Conservation (phyloP, 1,284 basidiomycete species). For the Pseudozyma hubeiensis region DNA sequence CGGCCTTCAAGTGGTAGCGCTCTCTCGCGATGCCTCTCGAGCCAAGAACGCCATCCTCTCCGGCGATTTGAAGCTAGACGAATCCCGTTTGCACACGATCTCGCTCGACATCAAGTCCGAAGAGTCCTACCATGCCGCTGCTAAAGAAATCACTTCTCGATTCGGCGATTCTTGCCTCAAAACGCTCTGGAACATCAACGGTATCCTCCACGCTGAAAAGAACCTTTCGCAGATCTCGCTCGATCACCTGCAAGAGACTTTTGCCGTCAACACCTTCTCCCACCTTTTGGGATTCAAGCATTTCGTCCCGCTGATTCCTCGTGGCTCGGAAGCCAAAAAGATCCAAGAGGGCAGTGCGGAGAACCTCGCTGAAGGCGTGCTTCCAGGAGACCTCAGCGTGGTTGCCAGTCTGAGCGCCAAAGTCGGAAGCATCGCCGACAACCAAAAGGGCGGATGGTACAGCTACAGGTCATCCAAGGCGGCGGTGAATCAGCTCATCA, state of each 20-base stretch:
- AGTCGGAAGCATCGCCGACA: slow-evolving; percentile 77
- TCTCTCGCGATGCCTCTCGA: slow-evolving; percentile 67
- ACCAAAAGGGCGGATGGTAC: slow-evolving; percentile 77
- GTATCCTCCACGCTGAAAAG: slow-evolving; percentile 74
- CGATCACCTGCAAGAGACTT: slow-evolving; percentile 70
- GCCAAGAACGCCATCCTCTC: slow-evolving; percentile 66
- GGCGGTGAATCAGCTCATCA: slow-evolving; percentile 79
- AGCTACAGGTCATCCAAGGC: slow-evolving; percentile 81
- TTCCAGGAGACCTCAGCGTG: slow-evolving; percentile 67
- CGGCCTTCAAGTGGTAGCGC: slow-evolving; percentile 70
- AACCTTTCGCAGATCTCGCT: slow-evolving; percentile 73
- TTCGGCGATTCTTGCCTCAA: slow-evolving; percentile 69
- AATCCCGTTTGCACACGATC: slow-evolving; percentile 69
- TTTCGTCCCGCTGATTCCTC: slow-evolving; percentile 71
- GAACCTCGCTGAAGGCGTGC: slow-evolving; percentile 61
- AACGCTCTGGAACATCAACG: slow-evolving; percentile 71
- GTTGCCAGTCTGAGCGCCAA: slow-evolving; percentile 73
- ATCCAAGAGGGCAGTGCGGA: slow-evolving; percentile 52
- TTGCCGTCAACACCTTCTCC: slow-evolving; percentile 71
- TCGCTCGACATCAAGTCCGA: slow-evolving; percentile 70
- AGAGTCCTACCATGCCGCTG: slow-evolving; percentile 68
- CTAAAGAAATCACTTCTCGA: slow-evolving; percentile 67
- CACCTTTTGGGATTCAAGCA: slow-evolving; percentile 72
- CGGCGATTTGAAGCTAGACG: slow-evolving; percentile 31
- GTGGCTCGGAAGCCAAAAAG: slow-evolving; percentile 40